Base-by-base conservation (phyloP, 495 filamentous ascomycete genomes). In the Penicillium angulare region DNA sequence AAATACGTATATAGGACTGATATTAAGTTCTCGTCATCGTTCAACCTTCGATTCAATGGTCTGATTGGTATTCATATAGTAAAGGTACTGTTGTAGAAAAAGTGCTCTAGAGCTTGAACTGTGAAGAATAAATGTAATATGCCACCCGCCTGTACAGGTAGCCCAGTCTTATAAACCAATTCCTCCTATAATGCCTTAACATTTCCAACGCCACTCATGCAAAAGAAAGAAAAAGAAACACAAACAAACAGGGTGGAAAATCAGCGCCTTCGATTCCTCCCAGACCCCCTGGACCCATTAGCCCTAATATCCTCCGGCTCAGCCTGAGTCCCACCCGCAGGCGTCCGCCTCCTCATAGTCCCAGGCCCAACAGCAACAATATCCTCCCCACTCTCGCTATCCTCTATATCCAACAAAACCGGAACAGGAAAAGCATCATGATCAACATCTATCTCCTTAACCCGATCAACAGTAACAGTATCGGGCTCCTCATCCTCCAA, bases 401-500 rank as follows among this genome's bases (percentile, higher is more conserved):
- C 77, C 49, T 87, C 86, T 39, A 95, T 77, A 60, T 96, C 88
- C 39, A 95, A 77, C 15, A 95, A 71, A 1, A 97, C 86, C 3
- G 93, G 93, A 84, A 98, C 90, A 24, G 81, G 76, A 69, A 96
- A 98, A 1, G 73, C 80, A 21, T 76, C 68, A 4, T 85, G 85
- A 13, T 72, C 68, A 3, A 32, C 48, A 8, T 68, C 67, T 24
- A 79, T 73, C 9, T 72, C 79, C 50, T 87, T 86, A 12, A 77
- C 74, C 13, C 80, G 78, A 44, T 90, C 86, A 36, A 89, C 72
- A 0, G 86, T 90, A 35, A 96, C 67, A 0, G 93, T 90, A 61
- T 99, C 95, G 1, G 96, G 84, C 41, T 86, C 83, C 54, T 92
- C 88, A 61, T 96, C 91, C 65, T 99, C 93, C 38, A 85, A 74